Base-by-base conservation (phyloP, 2,329 filamentous ascomycete species). In the Fusarium sp. region DNA sequence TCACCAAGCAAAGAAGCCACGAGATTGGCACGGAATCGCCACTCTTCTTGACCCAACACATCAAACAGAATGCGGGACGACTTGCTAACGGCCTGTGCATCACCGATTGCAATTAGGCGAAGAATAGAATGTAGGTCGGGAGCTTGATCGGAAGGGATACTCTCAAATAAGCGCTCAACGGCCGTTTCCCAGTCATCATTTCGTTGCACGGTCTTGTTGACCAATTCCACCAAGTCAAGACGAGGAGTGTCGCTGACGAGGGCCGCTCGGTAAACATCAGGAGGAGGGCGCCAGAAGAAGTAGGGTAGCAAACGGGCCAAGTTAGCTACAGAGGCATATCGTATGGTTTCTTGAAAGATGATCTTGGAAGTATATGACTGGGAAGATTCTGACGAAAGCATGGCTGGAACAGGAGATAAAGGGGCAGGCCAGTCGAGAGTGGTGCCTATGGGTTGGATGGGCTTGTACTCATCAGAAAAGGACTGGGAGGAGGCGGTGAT, bases 221-320 rank as follows among this genome's bases (percentile, higher is more conserved):
- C 71, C 9, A 79, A 75, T 22, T 74, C 48, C n/a, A 78, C 56
- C 28, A 76, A 44, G n/a, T 62, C 58, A 22, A 48, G 48, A 22
- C 41, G 58, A 15, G 71, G 48, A 42, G 68, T 42, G 20, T 67
- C 56, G 16, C 61, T 26, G 50, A 72, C 69, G 11, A 82, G 70
- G 18, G 79, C 77, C 8, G 65, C 57, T 13, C 65, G 68, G 74
- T 83, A 83, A 28, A 78, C 53, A 12, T 45, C 36, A n/a, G 63
- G 53, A 3, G 81, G 81, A 26, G 82, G 78, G 7, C 80, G 78
- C 81, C 82, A 84, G 68, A 84, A 79, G 47, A 84, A 79, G 61
- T 83, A 82, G 3, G 82, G 82, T 35, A 82, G 79, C 14, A 78
- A 71, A 15, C 60, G 72, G 38, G 81, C 73, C 47, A 80, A 75